These are phyloP conservation scores for Neoboletus subvelutipes DNA, from an alignment of 768 basidiomycete genomes.

Conservation along the genomic window DNA sequence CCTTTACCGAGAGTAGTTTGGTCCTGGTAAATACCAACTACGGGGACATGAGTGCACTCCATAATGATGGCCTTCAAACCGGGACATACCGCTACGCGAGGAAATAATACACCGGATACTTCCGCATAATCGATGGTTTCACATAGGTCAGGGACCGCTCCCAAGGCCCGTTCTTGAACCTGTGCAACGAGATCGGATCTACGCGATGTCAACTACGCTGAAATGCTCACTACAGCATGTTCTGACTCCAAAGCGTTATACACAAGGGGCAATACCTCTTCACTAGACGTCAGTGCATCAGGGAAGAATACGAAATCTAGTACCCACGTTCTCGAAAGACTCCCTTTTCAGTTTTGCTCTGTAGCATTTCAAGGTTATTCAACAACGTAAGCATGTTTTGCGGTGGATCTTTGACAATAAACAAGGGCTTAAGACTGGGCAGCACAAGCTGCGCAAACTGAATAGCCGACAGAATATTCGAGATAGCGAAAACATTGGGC, in stretches of 20 bases:
- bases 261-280: slow-evolving; percentile 94
- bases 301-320: background rate
- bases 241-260: slow-evolving; percentile 98
- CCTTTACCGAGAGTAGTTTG: slow-evolving; percentile 85
- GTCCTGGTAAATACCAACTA: slow-evolving; percentile 95
- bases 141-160: slow-evolving; percentile 81
- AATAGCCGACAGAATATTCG: slow-evolving; percentile 66
- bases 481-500: slow-evolving; percentile 92
- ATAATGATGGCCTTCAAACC: slow-evolving; percentile 7
- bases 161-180: slow-evolving; percentile 92
- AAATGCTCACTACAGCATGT: slow-evolving; percentile 63
- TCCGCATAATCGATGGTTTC: slow-evolving; percentile 95
- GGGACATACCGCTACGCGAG: slow-evolving; percentile 80
- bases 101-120: slow-evolving; percentile 86
- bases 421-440: slow-evolving; percentile 87
- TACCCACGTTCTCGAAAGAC: slow-evolving; percentile 86
- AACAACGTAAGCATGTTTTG: slow-evolving; percentile 95
- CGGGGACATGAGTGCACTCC: slow-evolving; percentile 13
- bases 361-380: slow-evolving; percentile 84
- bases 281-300: slow-evolving; percentile 3
- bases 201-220: background rate
- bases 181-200: slow-evolving; percentile 28
- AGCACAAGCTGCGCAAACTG: slow-evolving; percentile 84
- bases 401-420: slow-evolving; percentile 89
- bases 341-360: slow-evolving; percentile 82